Conservation (phyloP, 176 grass and related monocot genomes). For the Paspalum vaginatum region DNA sequence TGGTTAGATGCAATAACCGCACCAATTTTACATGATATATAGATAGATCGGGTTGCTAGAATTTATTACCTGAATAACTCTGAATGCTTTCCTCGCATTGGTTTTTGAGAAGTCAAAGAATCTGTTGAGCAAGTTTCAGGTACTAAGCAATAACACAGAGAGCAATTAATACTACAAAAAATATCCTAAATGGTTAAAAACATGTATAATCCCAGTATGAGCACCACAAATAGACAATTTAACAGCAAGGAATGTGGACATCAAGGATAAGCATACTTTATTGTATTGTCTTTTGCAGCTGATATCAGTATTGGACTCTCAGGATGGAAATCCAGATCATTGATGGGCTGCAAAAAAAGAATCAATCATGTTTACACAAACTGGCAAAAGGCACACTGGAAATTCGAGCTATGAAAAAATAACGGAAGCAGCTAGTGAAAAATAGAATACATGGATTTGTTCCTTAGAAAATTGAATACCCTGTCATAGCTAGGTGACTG, state of each 20-base stretch:
- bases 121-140: constrained; percentile 50
- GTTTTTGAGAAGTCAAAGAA: constrained; percentile 97
- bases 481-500: background rate
- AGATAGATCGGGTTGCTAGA: constrained; percentile 26
- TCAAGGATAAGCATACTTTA: constrained; percentile 72
- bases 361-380: constrained; percentile 17
- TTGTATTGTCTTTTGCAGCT: constrained; percentile 89
- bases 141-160: background rate
- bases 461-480: background rate
- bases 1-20: background rate
- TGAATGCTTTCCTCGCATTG: constrained; percentile 90
- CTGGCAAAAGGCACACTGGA: background rate
- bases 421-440: background rate
- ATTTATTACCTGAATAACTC: constrained; percentile 91
- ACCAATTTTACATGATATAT: constrained; percentile 11
- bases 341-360: constrained; percentile 84
- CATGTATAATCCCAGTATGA: background rate
- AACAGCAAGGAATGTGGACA: constrained; percentile 11
- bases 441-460: background rate
- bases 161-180: constrained; percentile 8
- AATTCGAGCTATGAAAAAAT: background rate
- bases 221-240: constrained; percentile 10
- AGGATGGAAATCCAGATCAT: constrained; percentile 98
- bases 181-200: background rate
- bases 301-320: constrained; percentile 86